A percentile compares a stretch with the other conserved stretches of the same genome.
Evolutionary conservation across 2,329 filamentous ascomycete genomes (phyloP).

Genomic region (Fusarium sp.): DNA sequence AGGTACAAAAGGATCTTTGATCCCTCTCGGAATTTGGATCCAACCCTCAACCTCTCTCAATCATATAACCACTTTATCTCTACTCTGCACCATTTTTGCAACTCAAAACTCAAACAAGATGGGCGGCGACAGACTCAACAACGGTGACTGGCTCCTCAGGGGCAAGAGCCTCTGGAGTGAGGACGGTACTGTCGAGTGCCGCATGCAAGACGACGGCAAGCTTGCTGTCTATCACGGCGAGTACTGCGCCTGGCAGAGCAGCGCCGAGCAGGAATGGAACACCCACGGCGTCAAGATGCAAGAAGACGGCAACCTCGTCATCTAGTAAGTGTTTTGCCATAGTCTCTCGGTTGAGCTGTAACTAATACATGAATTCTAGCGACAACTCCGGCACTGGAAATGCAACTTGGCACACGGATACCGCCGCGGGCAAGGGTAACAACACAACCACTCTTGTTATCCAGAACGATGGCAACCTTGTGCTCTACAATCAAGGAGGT

Average conservation of each 20-base stretch:
- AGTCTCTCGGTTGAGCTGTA: rapidly evolving
- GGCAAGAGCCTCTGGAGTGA: conserved; percentile 16
- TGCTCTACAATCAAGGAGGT: background rate
- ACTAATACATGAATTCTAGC: background rate
- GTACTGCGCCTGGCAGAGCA: conserved; percentile 8
- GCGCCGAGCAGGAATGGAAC: background rate
- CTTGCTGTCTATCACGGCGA: conserved; percentile 4
- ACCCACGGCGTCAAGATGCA: conserved; percentile 5
- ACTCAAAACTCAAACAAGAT: background rate
- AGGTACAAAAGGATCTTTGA: background rate
- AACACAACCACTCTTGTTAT: background rate
- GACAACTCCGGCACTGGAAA: background rate
- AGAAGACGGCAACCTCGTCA: conserved; percentile 8
- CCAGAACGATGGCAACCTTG: conserved; percentile 7
- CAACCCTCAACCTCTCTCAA: too few relatives aligned
- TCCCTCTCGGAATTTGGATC: background rate
- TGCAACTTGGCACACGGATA: conserved; percentile 6
- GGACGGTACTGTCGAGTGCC: conserved; percentile 3
- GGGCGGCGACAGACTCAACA: conserved; percentile 1
- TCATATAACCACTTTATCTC: background rate
- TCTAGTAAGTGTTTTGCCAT: background rate
- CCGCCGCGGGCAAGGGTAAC: background rate
- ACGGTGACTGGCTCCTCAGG: conserved; percentile 17
- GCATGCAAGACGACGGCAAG: conserved; percentile 20
- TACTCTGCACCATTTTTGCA: too few relatives aligned